Percentiles rank a stretch among this genome's conserved stretches.
Evolutionary conservation across 345 rosid species (phyloP).

Genomic region (Mangifera indica): DNA sequence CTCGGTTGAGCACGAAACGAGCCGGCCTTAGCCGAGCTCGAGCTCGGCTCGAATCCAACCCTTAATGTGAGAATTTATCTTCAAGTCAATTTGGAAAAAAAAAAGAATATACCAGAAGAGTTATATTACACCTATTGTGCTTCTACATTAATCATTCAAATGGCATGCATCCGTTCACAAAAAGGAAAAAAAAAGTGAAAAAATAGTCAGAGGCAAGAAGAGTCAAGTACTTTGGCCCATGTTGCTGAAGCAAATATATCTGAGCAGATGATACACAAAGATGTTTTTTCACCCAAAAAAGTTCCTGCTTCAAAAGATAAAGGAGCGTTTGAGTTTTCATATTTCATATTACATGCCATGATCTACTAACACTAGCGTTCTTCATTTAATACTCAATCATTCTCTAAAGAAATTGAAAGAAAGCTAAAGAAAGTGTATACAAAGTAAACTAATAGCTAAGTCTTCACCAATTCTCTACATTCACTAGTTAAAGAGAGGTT

Average conservation of each 20-base stretch:
- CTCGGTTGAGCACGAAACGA: too few relatives aligned
- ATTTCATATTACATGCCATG: background rate
- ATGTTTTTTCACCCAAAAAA: slow-evolving; percentile 1
- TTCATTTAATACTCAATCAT: background rate
- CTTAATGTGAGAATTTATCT: background rate
- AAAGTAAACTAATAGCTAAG: background rate
- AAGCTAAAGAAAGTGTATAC: background rate
- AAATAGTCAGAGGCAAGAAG: slow-evolving; percentile 10
- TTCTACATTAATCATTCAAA: background rate
- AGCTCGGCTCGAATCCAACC: too few relatives aligned
- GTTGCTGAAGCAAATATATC: slow-evolving; percentile 1
- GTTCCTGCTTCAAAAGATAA: slow-evolving; percentile 23
- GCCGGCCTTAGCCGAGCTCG: too few relatives aligned
- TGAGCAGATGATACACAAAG: background rate
- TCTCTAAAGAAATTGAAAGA: background rate
- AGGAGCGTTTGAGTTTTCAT: background rate
- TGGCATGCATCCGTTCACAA: background rate
- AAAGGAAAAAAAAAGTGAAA: background rate
- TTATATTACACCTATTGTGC: background rate
- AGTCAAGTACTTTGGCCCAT: slow-evolving; percentile 38
- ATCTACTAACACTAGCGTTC: too few relatives aligned
- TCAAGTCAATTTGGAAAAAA: background rate
- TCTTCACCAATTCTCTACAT: too few relatives aligned
- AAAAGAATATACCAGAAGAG: background rate
- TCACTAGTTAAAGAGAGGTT: background rate